phyloP scores from a whole-genome alignment of 1,284 basidiomycete genomes.

The Neonothopanus nambi region DNA sequence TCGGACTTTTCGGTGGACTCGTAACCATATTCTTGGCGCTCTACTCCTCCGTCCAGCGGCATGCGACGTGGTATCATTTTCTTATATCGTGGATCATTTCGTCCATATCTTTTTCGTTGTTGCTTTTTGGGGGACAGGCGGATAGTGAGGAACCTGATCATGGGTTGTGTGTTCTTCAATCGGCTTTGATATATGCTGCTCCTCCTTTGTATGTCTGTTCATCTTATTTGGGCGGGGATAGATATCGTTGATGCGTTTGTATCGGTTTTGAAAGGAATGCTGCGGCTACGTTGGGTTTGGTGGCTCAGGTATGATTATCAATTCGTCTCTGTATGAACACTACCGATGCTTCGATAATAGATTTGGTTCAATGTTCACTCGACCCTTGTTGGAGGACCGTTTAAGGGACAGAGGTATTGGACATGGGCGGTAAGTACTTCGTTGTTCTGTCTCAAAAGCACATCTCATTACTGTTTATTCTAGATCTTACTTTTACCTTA shows the following conservation, averaged over 20 bases:
- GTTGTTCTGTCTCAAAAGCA: too few relatives aligned
- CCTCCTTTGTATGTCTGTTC: constrained; percentile 29
- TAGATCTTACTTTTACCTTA: constrained; percentile 10
- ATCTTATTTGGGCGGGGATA: neutral
- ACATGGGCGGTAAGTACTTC: constrained; percentile 5
- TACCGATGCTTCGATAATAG: neutral
- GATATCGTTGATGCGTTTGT: neutral
- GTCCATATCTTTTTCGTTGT: constrained; percentile 33
- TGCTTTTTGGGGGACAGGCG: constrained; percentile 27
- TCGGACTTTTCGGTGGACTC: constrained; percentile 28
- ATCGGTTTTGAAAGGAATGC: constrained; percentile 26
- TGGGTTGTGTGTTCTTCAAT: constrained; percentile 31
- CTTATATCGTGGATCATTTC: constrained; percentile 36
- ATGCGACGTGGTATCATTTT: constrained; percentile 37
- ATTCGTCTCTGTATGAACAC: neutral
- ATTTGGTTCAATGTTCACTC: constrained; percentile 15
- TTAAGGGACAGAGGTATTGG: constrained; percentile 8
- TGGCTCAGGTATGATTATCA: constrained; percentile 13
- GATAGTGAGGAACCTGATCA: constrained; percentile 13
- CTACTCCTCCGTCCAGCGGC: constrained; percentile 29
- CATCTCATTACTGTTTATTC: neutral
- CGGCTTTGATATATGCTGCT: constrained; percentile 32
- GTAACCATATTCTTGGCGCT: constrained; percentile 30
- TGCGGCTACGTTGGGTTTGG: constrained; percentile 21
- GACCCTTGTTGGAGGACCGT: constrained; percentile 3